Evolutionary conservation across 2,329 filamentous ascomycete genomes (phyloP), one percentile per base, ranked within the genome.

Genomic region (Pseudogymnoascus sp.): DNA sequence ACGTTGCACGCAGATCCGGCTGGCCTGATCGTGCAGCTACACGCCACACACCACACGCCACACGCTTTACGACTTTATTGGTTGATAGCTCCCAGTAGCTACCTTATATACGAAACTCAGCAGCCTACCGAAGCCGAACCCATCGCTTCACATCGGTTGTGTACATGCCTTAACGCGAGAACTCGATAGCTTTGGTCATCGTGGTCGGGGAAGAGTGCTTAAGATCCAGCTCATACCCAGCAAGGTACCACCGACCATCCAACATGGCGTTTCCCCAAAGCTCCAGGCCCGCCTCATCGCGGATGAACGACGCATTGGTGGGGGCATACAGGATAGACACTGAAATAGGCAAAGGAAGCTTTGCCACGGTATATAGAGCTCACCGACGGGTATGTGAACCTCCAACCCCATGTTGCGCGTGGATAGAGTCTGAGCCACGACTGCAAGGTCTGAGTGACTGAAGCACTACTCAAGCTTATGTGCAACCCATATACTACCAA

Each of bases 291-390:
- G 75, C 71, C 63, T 73, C 74, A 58, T 67, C 71, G 67, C 75
- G 72, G 69, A 68, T 71, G 65, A 69, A 71, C 67, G 76, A 78
- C 62, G 76, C 74, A 69, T 66, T 71, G 65, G 74, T 94, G 70
- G 91, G 92, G 68, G 86, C 67, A 10, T 97, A 95, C 76, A 83
- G 84, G 70, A 87, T 93, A 71, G 85, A 92, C 69, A 87, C 89
- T 69, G 91, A 97, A 78, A 97, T 97, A 74, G 94, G 94, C 66
- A 94, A 94, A 78, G 94, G 94, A 66, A 97, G 94, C 79, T 99
- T 97, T 80, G 94, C 94, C 67, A 92, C 92, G 68, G 94, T 99
- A 68, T 97, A 94, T 75, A 85, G 89, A 74, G 92, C 90, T 66
- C 86, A 87, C 69, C 90, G 95, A 77, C 89, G 89, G 78, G 92